Percentiles rank a stretch among this genome's conserved stretches.
These are phyloP conservation scores for Thraustochytrium sp. DNA, from an alignment of 352 stramenopile genomes.

Conservation along the genomic window DNA sequence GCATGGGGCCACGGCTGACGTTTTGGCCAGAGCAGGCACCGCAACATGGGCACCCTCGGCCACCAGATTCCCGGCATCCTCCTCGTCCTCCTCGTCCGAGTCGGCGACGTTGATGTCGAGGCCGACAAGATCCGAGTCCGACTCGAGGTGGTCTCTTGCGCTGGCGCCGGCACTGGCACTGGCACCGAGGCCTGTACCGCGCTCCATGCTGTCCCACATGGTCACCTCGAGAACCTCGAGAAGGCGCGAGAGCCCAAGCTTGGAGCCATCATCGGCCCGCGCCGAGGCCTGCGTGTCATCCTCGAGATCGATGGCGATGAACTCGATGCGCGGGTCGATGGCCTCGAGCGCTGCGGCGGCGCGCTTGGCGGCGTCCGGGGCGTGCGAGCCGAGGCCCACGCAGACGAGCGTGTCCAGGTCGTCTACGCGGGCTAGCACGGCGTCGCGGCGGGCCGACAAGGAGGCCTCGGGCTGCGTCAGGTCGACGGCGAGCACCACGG, in stretches of 20 bases:
- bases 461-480: neutral
- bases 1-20: too few species aligned
- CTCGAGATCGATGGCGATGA: neutral
- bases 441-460: neutral
- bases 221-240: neutral
- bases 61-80: too few species aligned
- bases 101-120: too few species aligned
- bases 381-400: neutral
- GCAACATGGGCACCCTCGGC: neutral
- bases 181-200: too few species aligned
- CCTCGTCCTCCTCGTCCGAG: too few species aligned
- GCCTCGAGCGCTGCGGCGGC: neutral
- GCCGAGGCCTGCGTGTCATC: neutral
- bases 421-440: neutral
- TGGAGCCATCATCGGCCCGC: neutral
- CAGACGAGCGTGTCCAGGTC: slow-evolving; percentile 7
- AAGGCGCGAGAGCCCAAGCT: neutral
- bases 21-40: neutral
- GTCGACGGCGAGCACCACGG: neutral
- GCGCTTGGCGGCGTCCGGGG: neutral
- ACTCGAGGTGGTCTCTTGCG: too few species aligned
- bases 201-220: slow-evolving; percentile 6
- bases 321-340: neutral
- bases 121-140: too few species aligned
- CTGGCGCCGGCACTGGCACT: too few species aligned